Evolutionary conservation across 1,284 basidiomycete species (phyloP), one percentile per base, ranked within the genome.

Genomic region (Flammula alnicola): DNA sequence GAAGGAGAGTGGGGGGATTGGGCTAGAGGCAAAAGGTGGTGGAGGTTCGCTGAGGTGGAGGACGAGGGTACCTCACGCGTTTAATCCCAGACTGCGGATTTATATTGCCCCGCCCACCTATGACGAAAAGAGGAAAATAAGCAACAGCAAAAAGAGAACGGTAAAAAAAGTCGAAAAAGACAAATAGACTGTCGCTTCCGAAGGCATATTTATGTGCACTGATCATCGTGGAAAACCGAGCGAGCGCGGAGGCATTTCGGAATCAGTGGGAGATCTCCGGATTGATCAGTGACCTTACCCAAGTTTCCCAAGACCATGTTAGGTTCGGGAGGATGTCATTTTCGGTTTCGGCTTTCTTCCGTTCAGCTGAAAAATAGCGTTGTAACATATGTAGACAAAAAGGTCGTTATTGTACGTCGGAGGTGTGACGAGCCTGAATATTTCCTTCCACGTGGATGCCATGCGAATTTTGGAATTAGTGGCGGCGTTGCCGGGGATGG

Each of bases 181-280:
- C 56, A 62, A 65, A 63, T 65, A 65, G 62, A 58, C 52, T 59
- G 55, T 52, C 58, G 60, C 62, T 67, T 63, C 63, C 59, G 56
- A 56, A 64, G 56, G 38, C 49, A 54, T 69, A 67, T 69, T 66
- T 65, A 67, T 65, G 63, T 57, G 39, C 55, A 43, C 48, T 54
- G 50, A 61, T 54, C 56, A 64, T 66, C 68, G 66, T 70, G 69
- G 66, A 67, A 69, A 69, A 61, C 56, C 29, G 49, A 50, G 50
- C 26, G n/a, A 22, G 30, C 16, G 48, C 66, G 68, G 66, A 58
- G 61, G 64, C 66, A 65, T 69, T 69, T 68, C 67, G 69, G 69
- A 61, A 57, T 56, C 64, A 66, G 55, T 62, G 64, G 63, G 59
- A 59, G 60, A 69, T 69, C 67, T 68, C 66, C 70, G 67, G 59